Base-by-base conservation (phyloP, 2,329 filamentous ascomycete genomes). In the Stagonosporopsis vannaccii region DNA sequence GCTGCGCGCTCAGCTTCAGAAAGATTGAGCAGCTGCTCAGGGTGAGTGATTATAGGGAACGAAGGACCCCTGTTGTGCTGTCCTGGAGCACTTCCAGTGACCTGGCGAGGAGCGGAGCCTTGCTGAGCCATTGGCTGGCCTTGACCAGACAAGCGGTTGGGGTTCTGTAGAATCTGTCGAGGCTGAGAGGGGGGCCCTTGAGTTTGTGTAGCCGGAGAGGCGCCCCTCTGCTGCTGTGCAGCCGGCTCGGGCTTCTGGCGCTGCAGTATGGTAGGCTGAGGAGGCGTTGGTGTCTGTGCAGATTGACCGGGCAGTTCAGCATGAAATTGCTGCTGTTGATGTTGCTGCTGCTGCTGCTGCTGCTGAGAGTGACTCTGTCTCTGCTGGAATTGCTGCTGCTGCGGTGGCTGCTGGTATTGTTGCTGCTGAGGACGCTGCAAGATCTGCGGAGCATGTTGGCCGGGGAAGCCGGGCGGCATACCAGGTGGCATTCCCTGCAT, bases 1-100 rank as follows among this genome's bases (percentile, higher is more conserved):
- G 89, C 87, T 2, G 88, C 86, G 71, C 92, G 92, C 62, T 98
- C 92, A 59, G 93, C 88, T 65, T 96, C 91, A 0, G 90, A 88
- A 59, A 98, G 81, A 49, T 91, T 84, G 69, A 90, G 84, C 60
- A 95, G 80, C 69, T 93, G 90, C 57, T 90, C 84, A 8, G 90
- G 87, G 66, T 91, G 87, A 13, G 88, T 77, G 77, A 90, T 78
- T 75, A 87, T 79, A 6, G 74, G 75, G 62, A 81, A 82, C 12
- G 81, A 84, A 79, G 75, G 80, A 75, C 72, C 79, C 67, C 78
- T 75, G 63, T 66, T 72, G 67, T 78, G 76, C 13, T 56, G 53
- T 40, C 53, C 44, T 70, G 70, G 30, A 68, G 70, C 26, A 36
- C 73, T 72, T 23, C 73, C 71, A 44, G 53, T 47, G 23, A 47